phyloP scores from a whole-genome alignment of 2,329 filamentous ascomycete species.

The Grosmannia huntii region DNA sequence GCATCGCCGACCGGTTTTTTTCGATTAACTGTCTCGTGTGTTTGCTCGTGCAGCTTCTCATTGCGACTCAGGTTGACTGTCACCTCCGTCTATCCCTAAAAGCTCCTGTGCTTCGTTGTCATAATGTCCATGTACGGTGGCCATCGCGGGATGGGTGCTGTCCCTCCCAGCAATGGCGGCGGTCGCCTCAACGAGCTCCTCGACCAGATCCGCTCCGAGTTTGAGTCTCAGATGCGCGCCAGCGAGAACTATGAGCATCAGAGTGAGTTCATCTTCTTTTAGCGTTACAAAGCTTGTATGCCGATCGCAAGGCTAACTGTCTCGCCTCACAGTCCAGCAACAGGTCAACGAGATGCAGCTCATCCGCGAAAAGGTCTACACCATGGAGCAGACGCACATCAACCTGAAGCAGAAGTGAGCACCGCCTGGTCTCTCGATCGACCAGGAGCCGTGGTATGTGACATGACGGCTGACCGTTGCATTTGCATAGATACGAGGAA shows the following conservation, averaged over 20 bases:
- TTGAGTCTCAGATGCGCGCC: conserved; percentile 70
- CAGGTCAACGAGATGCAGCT: conserved; percentile 94
- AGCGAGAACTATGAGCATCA: conserved; percentile 86
- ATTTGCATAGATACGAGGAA: conserved; percentile 66
- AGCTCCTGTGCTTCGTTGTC: conserved; percentile 1
- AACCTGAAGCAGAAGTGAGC: conserved; percentile 83
- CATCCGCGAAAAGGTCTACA: conserved; percentile 84
- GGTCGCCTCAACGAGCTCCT: conserved; percentile 80
- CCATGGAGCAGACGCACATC: conserved; percentile 81
- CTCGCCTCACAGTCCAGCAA: conserved; percentile 51
- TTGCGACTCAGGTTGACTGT: not conserved
- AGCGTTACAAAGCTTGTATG: not conserved
- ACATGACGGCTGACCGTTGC: not conserved
- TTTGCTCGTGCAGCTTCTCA: not conserved
- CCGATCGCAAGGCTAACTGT: conserved; percentile 7
- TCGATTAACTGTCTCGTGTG: not conserved
- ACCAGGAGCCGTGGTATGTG: not conserved
- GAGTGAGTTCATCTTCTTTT: conserved; percentile 45
- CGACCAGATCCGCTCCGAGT: conserved; percentile 82
- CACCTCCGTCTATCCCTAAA: not conserved
- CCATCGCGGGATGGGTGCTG: conserved; percentile 70
- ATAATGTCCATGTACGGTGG: conserved; percentile 67
- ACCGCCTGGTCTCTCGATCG: too few relatives aligned
- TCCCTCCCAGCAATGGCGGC: conserved; percentile 37
- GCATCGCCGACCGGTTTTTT: not conserved